These are phyloP conservation scores for Polyporus arcularius DNA, from an alignment of 768 basidiomycete genomes.

Conservation along the genomic window DNA sequence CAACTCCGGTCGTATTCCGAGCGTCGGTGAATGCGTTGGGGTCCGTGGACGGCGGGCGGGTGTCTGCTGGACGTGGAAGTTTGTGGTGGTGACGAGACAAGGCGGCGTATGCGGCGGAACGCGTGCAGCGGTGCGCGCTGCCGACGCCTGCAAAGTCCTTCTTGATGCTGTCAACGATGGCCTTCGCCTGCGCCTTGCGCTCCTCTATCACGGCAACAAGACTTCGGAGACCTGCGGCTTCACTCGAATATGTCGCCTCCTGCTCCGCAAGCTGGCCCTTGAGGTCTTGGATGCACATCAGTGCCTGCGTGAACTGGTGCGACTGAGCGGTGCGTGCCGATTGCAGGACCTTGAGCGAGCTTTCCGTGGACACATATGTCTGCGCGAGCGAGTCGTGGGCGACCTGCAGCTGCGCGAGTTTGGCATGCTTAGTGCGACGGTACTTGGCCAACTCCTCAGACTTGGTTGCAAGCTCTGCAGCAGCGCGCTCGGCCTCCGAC, in stretches of 20 bases:
- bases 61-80: too few species aligned
- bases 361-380: conserved; percentile 63
- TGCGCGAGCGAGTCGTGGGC: conserved; percentile 74
- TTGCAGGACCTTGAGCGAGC: conserved; percentile 72
- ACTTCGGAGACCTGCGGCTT: conserved; percentile 71
- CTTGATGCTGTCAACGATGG: conserved; percentile 81
- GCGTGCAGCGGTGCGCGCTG: too few species aligned
- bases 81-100: too few species aligned
- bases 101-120: too few species aligned
- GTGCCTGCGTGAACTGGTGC: conserved; percentile 75
- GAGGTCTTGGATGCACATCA: conserved; percentile 73
- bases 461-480: conserved; percentile 66
- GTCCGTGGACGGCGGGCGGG: too few species aligned
- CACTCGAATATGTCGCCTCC: conserved; percentile 78
- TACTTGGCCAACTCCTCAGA: conserved; percentile 84
- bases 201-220: conserved; percentile 86
- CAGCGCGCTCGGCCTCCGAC: conserved; percentile 72
- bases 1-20: too few species aligned
- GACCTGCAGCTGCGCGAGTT: conserved; percentile 74
- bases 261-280: conserved; percentile 81
- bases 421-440: conserved; percentile 77
- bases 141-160: conserved; percentile 72
- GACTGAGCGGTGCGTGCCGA: conserved; percentile 69
- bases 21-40: too few species aligned
- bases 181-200: conserved; percentile 82